Evolutionary conservation across 768 basidiomycete species (phyloP), one percentile per base, ranked within the genome.

Genomic region (Mycena venus): DNA sequence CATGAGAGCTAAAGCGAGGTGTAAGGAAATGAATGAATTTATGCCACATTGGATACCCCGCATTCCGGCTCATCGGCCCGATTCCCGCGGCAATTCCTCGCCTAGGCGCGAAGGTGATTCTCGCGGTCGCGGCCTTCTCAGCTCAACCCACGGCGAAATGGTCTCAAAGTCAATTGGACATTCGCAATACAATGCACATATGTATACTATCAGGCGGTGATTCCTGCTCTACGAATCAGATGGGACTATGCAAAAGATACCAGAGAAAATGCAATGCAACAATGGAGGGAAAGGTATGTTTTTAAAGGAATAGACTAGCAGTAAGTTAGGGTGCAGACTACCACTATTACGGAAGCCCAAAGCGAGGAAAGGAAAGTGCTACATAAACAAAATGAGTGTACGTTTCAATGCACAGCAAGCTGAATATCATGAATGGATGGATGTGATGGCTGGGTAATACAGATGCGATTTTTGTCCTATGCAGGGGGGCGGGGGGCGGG

Each of bases 91-190:
- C n/a, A n/a, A n/a, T n/a, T n/a, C n/a, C n/a, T 31, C 23, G 53
- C 29, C 7, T n/a, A 49, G 23, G 4, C 17, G 19, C 44, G 17
- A 4, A 21, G 21, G 17, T 17, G 10, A n/a, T n/a, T n/a, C 44
- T 19, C 44, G 17, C 19, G 3, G 15, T 15, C 23, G n/a, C 25
- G 25, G 21, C 40, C 44, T 44, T 44, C 14, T 19, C 59, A 32
- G 59, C n/a, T 25, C n/a, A 25, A 9, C 7, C 25, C 31, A 31
- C 49, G 10, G 49, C 42, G 23, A 23, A 51, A 56, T 56, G n/a
- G 49, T 58, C 59, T 21, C 66, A 68, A 73, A 73, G 42, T 73
- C 66, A 62, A 73, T 62, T 62, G 60, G 66, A 61, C 59, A 36
- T 44, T 53, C 29, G 21, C 29, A 19, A 23, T 34, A 62, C 61